phyloP scores from a whole-genome alignment of 176 grass and related monocot species.

The Bonia amplexicaulis region DNA sequence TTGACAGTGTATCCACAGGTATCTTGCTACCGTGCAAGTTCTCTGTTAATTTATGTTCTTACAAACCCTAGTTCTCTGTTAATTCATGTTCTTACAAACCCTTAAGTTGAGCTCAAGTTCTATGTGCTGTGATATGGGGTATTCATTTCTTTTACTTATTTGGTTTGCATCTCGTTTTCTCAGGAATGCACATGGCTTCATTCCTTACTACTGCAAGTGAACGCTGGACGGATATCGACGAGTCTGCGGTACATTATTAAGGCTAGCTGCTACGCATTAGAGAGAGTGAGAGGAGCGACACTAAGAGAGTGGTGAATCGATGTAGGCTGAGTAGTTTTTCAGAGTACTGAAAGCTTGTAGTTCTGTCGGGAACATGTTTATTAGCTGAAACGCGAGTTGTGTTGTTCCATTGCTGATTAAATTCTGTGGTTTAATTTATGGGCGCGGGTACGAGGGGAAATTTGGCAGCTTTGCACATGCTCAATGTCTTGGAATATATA shows the following conservation, averaged over 20 bases:
- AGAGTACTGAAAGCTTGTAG: conserved; percentile 36
- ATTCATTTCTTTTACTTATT: background rate
- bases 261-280: conserved; percentile 19
- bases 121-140: background rate
- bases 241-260: conserved; percentile 19
- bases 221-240: background rate
- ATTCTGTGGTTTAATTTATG: background rate
- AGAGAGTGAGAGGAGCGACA: background rate
- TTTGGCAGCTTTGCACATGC: background rate
- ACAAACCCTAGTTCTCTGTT: background rate
- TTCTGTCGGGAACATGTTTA: conserved; percentile 32
- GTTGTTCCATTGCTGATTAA: conserved; percentile 22
- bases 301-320: conserved; percentile 1
- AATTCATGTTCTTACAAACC: background rate
- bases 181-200: conserved; percentile 18
- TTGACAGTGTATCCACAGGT: background rate
- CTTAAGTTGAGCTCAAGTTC: background rate
- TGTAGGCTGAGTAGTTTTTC: conserved; percentile 44
- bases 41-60: background rate
- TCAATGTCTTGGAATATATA: background rate
- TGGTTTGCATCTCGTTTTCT: background rate
- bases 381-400: conserved; percentile 13
- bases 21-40: background rate
- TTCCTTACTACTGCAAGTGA: conserved; percentile 1
- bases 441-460: background rate